Evolutionary conservation across 345 rosid species (phyloP), one percentile per base, ranked within the genome.

Genomic region (Eucalyptus regnans): DNA sequence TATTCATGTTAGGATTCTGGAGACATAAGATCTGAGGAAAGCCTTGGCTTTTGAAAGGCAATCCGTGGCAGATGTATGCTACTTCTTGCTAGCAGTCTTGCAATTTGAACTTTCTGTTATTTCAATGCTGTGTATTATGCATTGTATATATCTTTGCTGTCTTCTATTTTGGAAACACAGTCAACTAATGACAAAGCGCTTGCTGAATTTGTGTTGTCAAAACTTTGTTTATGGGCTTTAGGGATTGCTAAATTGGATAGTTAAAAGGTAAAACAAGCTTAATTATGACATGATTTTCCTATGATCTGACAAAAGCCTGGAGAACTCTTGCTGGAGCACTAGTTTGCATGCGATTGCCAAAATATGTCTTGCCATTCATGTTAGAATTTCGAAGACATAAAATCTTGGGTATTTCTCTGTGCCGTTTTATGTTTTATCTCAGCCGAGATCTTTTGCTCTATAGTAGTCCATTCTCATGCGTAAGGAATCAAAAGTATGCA

Each of bases 11-110:
- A 71, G 23, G 37, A 71, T 37, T 71, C 27, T 71, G 81, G 81
- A 37, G 81, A 33, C 25, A 37, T 71, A 71, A 37, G 81, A 71
- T 71, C 12, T 37, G 81, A 17, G 12, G 81, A 94, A 92, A 83
- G 94, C 96, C 46, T 92, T 97, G 90, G 87, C 60, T 89, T 68
- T 86, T 50, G 97, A 96, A 92, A 96, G 91, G 90, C 98, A 94
- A 71, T 93, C 92, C 62, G 95, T 94, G 86, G 93, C 92, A 33
- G 97, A 96, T 92, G 99, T 97, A 94, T 88, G 93, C 41, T 33
- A 29, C 58, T 84, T 88, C 44, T 46, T 84, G 56, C 51, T 80
- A 68, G 31, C 50, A 44, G 37, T 44, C 88, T 44, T 87, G 80
- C 41, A 64, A 56, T 50, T 87, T 50, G 64, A 29, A 50, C 60